Evolutionary conservation across 2,329 filamentous ascomycete species (phyloP), one percentile per base, ranked within the genome.

Genomic region (Simplicillium aogashimaense): DNA sequence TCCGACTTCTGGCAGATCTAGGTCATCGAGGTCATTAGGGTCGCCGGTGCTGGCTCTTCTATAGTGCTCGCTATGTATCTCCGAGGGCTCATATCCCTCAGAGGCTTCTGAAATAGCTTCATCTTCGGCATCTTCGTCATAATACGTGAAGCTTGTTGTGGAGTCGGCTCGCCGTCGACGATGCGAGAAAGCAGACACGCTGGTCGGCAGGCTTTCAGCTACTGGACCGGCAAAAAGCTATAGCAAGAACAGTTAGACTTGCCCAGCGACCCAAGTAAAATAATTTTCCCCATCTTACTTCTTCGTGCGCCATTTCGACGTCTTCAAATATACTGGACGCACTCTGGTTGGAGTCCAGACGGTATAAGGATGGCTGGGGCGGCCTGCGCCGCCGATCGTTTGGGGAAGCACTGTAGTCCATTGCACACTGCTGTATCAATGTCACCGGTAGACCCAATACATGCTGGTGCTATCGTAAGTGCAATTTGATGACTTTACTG

Each of bases 221-320:
- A 95, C 81, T 7, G 90, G 92, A 7, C 92, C 92, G 17, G 90
- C 83, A 63, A 90, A 98, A 36, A 94, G 76, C 73, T 78, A 42
- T 29, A 37, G 41, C 14, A 14, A 11, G 41, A n/a, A n/a, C n/a
- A 30, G 45, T 53, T 47, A 52, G 47, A 15, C 30, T 37, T 47
- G 38, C 49, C 43, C 11, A 20, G 17, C 7, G 33, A 25, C 17
- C 11, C 18, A 20, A 12, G 6, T 37, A 11, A 6, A 9, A 9
- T 4, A 28, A 25, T 13, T 25, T n/a, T 25, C 5, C 11, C 17
- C 13, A 9, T 3, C 18, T 29, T 53, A 92, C 86, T 76, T 97
- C 90, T 58, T 95, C 86, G 38, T 94, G 87, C 15, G 92, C 90
- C 92, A 98, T 97, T 59, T 95, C 90, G n/a, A 97, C 89, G 61